Conservation (phyloP, 2,329 filamentous ascomycete genomes). For the Gnomoniopsis sp. region DNA sequence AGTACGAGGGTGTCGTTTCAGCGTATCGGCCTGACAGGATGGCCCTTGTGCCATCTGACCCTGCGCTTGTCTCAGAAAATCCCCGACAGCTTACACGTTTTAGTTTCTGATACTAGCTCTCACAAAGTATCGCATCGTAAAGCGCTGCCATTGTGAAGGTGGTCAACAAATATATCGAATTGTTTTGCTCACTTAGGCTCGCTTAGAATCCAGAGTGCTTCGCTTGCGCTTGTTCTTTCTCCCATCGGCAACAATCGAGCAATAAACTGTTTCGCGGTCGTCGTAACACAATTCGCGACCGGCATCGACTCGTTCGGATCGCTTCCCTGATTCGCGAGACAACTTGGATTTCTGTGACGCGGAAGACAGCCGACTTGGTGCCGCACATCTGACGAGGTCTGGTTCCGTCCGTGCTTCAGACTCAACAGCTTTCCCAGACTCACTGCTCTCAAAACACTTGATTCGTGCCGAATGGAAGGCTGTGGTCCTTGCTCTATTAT, state of each 20-base stretch:
- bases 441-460: not conserved
- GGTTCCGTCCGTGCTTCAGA: too few relatives aligned
- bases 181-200: too few relatives aligned
- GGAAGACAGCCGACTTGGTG: not conserved
- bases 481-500: too few relatives aligned
- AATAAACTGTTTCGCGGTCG: not conserved
- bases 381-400: not conserved
- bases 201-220: too few relatives aligned
- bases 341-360: not conserved
- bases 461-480: too few relatives aligned
- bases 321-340: not conserved
- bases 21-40: not conserved
- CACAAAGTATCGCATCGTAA: not conserved
- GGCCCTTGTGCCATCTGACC: not conserved
- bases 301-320: not conserved
- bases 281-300: not conserved
- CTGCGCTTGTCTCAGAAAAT: constrained; percentile 4
- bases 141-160: too few relatives aligned
- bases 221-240: not conserved
- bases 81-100: not conserved
- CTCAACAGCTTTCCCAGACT: not conserved
- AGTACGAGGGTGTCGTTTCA: not conserved
- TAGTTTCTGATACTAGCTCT: not conserved
- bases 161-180: not conserved
- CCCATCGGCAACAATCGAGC: too few relatives aligned